Evolutionary conservation across 371 early-diverging fungal genomes (phyloP).

Genomic region (Umbelopsis sp.): DNA sequence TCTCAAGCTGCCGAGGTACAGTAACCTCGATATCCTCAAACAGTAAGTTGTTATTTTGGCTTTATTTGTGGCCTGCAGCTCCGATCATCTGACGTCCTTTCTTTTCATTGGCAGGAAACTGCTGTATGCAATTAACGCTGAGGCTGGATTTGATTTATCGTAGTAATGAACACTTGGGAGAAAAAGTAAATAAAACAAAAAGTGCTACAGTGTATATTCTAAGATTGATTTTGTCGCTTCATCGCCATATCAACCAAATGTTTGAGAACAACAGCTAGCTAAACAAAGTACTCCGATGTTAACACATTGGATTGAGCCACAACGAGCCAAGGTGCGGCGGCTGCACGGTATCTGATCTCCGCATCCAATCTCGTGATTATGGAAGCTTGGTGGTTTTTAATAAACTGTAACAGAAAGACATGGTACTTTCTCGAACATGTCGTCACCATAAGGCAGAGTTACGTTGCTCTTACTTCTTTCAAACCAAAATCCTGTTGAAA

Average conservation of each 20-base stretch:
- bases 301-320: background rate
- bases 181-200: background rate
- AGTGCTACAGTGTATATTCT: background rate
- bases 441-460: background rate
- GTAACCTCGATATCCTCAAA: constrained; percentile 54
- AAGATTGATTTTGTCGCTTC: no score
- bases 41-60: constrained; percentile 41
- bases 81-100: constrained; percentile 11
- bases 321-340: no score
- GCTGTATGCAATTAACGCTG: constrained; percentile 83
- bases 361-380: background rate
- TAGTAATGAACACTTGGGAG: constrained; percentile 30
- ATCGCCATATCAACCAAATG: no score
- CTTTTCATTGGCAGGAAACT: constrained; percentile 65
- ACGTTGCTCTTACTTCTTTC: background rate
- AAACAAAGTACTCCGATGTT: background rate
- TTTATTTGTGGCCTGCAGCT: background rate
- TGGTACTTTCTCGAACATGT: background rate
- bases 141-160: constrained; percentile 90
- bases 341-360: background rate
- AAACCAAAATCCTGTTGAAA: background rate
- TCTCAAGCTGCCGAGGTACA: constrained; percentile 88
- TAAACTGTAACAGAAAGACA: background rate
- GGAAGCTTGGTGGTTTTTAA: background rate
- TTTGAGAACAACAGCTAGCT: no score